Evolutionary conservation across 805 yeast species (phyloP).

Genomic region (Yarrowia sp.): DNA sequence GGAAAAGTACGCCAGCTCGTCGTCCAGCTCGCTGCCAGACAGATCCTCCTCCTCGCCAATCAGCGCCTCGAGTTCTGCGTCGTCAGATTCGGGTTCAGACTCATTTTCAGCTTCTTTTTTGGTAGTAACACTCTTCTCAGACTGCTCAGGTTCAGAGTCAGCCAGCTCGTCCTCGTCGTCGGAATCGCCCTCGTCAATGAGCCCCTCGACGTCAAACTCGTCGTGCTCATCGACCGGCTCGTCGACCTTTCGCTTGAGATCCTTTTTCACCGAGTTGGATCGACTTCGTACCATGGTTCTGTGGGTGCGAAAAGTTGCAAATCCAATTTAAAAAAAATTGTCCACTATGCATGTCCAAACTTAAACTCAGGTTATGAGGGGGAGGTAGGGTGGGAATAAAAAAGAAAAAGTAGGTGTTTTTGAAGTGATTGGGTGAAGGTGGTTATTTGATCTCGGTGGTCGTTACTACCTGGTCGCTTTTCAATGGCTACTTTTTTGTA

Average conservation of each 20-base stretch:
- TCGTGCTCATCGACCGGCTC: conserved; percentile 28
- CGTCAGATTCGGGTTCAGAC: conserved; percentile 26
- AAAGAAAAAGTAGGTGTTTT: no score
- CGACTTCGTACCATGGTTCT: conserved; percentile 30
- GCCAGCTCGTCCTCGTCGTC: conserved; percentile 26
- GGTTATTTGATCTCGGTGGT: no score
- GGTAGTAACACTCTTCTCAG: background rate
- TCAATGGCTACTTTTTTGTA: no score
- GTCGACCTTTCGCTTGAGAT: conserved; percentile 24
- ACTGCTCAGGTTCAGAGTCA: background rate
- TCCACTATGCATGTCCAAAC: background rate
- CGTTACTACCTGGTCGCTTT: no score
- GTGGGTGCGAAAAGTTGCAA: conserved; percentile 20
- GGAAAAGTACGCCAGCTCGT: conserved; percentile 29
- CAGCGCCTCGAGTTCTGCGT: conserved; percentile 33
- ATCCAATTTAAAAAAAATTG: conserved; percentile 26
- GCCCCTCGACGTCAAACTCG: conserved; percentile 24
- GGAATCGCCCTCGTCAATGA: conserved; percentile 27
- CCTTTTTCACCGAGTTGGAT: conserved; percentile 27
- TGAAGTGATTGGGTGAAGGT: no score
- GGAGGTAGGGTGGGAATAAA: background rate
- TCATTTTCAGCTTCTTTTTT: conserved; percentile 30
- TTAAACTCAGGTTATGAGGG: background rate
- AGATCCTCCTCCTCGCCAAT: conserved; percentile 33
- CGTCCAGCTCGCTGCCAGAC: conserved; percentile 31